Conservation (phyloP, 768 basidiomycete species). For the Sporobolomyces roseus region DNA sequence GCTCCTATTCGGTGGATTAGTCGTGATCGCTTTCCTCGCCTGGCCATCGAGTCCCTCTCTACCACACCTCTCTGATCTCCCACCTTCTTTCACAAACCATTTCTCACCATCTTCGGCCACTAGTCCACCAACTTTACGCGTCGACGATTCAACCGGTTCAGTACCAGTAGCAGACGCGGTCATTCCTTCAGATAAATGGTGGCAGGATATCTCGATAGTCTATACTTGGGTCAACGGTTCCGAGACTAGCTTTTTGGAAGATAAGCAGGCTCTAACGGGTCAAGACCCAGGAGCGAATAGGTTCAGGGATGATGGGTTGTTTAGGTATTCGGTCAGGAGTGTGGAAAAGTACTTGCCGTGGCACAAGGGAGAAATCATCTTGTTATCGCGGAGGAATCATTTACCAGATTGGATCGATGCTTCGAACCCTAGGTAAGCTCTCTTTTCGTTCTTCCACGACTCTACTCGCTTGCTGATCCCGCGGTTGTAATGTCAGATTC, state of each 20-base stretch:
- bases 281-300: background rate
- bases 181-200: background rate
- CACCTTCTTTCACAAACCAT: conserved; percentile 9
- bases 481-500: background rate
- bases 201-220: conserved; percentile 14
- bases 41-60: background rate
- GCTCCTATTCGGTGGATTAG: background rate
- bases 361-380: conserved; percentile 17
- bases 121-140: background rate
- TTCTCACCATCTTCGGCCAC: background rate
- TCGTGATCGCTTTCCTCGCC: background rate
- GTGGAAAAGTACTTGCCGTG: conserved; percentile 4
- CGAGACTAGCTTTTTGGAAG: conserved; percentile 6
- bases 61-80: background rate
- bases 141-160: conserved; percentile 2
- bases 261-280: background rate
- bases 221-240: conserved; percentile 18
- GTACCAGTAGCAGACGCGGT: conserved; percentile 1
- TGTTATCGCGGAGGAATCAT: conserved; percentile 6
- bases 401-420: conserved; percentile 9
- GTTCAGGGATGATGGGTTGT: conserved; percentile 12
- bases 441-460: background rate
- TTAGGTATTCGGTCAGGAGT: conserved; percentile 11
- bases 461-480: background rate
- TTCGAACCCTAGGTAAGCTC: background rate